A percentile compares a stretch with the other conserved stretches of the same genome.
phyloP scores from a whole-genome alignment of 83 land plant species.

The Thuja plicata region DNA sequence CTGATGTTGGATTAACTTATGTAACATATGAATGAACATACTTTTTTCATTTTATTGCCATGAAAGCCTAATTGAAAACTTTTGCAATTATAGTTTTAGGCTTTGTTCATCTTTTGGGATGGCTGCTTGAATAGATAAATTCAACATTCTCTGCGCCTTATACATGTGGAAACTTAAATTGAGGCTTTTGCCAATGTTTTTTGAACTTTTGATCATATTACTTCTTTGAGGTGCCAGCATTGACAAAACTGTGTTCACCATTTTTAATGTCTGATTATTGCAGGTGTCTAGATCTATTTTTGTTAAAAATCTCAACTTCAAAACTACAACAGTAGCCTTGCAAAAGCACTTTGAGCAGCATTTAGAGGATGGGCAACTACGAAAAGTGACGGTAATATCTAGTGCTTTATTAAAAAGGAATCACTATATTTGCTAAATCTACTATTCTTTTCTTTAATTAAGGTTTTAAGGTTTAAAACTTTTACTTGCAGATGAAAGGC shows the following conservation, averaged over 20 bases:
- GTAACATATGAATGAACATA: neutral
- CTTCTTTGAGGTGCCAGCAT: neutral
- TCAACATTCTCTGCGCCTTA: neutral
- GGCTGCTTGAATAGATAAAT: neutral
- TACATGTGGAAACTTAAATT: neutral
- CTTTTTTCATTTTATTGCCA: neutral
- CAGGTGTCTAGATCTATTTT: constrained; percentile 78
- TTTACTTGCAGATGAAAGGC: constrained; percentile 41
- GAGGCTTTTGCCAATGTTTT: neutral
- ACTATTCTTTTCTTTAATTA: neutral
- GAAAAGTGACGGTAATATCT: constrained; percentile 68
- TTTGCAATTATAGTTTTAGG: neutral
- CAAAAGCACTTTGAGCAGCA: constrained; percentile 71
- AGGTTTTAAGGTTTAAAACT: neutral
- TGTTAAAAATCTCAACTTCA: constrained; percentile 91
- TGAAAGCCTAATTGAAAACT: neutral
- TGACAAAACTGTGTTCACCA: neutral
- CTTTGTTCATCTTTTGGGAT: neutral
- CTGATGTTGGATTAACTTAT: neutral
- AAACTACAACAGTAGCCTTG: constrained; percentile 70
- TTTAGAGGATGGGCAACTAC: constrained; percentile 55
- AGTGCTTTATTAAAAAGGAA: neutral
- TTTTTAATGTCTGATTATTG: neutral
- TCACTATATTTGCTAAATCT: neutral
- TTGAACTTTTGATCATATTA: neutral